phyloP scores from a whole-genome alignment of 805 yeast species.

The Wickerhamia fluorescens region DNA sequence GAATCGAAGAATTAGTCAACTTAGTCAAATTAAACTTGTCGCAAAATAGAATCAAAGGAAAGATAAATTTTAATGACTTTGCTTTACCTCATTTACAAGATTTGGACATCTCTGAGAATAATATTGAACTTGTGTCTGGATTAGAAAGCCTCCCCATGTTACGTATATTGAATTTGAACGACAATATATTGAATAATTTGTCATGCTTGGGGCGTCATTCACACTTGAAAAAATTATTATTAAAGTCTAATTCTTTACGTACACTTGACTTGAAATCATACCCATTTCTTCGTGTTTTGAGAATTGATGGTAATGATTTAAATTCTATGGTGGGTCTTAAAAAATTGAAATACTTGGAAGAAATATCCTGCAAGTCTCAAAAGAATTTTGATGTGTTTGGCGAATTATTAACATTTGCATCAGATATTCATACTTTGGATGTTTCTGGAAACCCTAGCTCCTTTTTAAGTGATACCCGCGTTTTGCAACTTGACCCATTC shows the following conservation, averaged over 20 bases:
- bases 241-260: constrained; percentile 32
- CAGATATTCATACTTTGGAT: constrained; percentile 9
- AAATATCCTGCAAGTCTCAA: constrained; percentile 37
- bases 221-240: constrained; percentile 29
- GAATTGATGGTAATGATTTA: constrained; percentile 40
- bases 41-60: constrained; percentile 33
- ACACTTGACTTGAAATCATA: constrained; percentile 23
- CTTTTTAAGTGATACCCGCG: too few relatives aligned
- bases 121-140: constrained; percentile 24
- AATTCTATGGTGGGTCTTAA: constrained; percentile 17
- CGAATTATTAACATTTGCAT: constrained; percentile 11
- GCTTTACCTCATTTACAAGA: constrained; percentile 37
- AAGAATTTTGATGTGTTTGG: constrained; percentile 11
- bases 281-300: constrained; percentile 35
- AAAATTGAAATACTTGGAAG: constrained; percentile 29
- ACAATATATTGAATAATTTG: constrained; percentile 26
- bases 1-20: constrained; percentile 31
- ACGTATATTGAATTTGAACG: constrained; percentile 34
- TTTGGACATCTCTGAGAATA: constrained; percentile 37
- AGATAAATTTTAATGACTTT: constrained; percentile 27
- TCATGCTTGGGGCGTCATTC: constrained; percentile 15
- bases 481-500: constrained; percentile 19
- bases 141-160: constrained; percentile 29
- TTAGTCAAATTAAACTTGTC: constrained; percentile 35
- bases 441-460: too few relatives aligned